A percentile compares a stretch with the other conserved stretches of the same genome.
Evolutionary conservation across 306 rosid species (phyloP).

Genomic region (Cotoneaster glaucophyllus): DNA sequence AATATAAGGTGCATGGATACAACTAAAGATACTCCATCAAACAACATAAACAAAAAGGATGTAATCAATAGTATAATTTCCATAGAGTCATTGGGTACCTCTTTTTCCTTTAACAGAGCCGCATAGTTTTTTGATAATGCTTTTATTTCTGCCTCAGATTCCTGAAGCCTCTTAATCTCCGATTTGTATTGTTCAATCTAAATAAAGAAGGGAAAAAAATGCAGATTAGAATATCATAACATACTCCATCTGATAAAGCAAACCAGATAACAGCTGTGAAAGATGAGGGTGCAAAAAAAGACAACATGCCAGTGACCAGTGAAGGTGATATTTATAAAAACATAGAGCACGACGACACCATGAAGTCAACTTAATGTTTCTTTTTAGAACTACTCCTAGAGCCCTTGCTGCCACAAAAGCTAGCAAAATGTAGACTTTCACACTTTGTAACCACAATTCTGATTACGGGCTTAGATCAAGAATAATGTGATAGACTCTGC

Average conservation of each 20-base stretch:
- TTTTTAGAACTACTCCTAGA: neutral
- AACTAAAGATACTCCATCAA: neutral
- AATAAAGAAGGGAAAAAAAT: constrained; percentile 20
- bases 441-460: neutral
- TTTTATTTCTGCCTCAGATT: constrained; percentile 89
- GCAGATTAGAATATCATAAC: constrained; percentile 5
- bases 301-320: neutral
- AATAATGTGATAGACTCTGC: neutral
- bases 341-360: neutral
- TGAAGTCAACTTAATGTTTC: neutral
- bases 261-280: neutral
- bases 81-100: constrained; percentile 41
- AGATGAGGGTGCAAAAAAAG: neutral
- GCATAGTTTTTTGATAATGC: constrained; percentile 87
- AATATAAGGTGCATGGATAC: neutral
- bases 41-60: constrained; percentile 1
- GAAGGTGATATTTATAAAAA: neutral
- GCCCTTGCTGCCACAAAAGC: neutral
- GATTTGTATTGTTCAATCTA: constrained; percentile 69
- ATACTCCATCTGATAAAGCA: neutral
- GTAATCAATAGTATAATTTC: neutral
- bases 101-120: constrained; percentile 81
- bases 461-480: neutral
- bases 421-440: neutral
- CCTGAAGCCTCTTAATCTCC: constrained; percentile 86